Evolutionary conservation across 73 alveolate genomes (phyloP).

Genomic region (Durusdinium trenchii): DNA sequence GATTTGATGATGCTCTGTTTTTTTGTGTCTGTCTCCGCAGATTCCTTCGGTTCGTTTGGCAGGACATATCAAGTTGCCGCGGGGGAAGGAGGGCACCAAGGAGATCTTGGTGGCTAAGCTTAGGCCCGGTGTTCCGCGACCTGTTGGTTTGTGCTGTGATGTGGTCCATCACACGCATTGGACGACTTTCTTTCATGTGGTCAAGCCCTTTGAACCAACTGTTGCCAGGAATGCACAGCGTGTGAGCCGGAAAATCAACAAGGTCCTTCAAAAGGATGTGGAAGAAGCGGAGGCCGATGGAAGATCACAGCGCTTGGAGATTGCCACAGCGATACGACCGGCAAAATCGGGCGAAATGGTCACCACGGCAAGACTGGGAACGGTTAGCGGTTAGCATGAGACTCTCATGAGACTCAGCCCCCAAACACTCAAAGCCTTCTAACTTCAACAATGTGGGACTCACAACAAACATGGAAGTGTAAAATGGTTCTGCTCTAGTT

Average conservation of each 20-base stretch:
- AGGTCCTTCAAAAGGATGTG: slow-evolving; percentile 8
- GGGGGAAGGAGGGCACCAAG: slow-evolving; percentile 49
- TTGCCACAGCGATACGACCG: too few relatives aligned
- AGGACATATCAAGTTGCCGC: slow-evolving; percentile 12
- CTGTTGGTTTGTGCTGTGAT: not conserved
- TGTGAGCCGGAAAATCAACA: not conserved
- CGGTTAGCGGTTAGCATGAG: too few relatives aligned
- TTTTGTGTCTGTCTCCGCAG: too few relatives aligned
- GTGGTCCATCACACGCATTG: not conserved
- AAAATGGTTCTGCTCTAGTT: too few relatives aligned
- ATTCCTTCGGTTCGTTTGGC: not conserved
- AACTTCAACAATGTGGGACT: too few relatives aligned
- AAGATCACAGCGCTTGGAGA: too few relatives aligned
- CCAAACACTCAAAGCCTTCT: too few relatives aligned
- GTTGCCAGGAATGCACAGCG: slow-evolving; percentile 41
- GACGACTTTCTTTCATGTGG: not conserved
- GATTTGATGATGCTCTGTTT: too few relatives aligned
- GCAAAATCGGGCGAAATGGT: too few relatives aligned
- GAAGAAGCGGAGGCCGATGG: slow-evolving; percentile 6
- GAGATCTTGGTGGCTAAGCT: slow-evolving; percentile 57
- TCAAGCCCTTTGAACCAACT: not conserved
- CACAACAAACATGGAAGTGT: too few relatives aligned
- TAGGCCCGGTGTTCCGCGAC: not conserved
- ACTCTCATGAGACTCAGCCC: too few relatives aligned
- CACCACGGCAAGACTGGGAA: too few relatives aligned